Conservation (phyloP, 768 basidiomycete genomes). For the Amanita muscaria region DNA sequence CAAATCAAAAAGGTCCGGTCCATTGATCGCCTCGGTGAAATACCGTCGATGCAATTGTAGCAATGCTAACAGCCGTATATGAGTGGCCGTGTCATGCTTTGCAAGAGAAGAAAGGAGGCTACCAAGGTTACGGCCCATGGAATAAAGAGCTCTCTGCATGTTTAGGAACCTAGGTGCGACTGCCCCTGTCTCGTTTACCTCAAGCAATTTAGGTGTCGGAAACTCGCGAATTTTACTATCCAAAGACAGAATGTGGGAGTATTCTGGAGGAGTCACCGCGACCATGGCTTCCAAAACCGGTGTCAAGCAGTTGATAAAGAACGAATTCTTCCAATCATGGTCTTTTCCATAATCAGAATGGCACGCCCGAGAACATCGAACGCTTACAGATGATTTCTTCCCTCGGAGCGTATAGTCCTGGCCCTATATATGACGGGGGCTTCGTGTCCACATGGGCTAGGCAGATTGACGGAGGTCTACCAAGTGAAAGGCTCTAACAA, state of each 20-base stretch:
- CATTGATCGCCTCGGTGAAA: conserved; percentile 58
- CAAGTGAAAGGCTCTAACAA: conserved; percentile 55
- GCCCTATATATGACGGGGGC: conserved; percentile 40
- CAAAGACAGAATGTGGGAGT: conserved; percentile 41
- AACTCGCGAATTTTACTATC: conserved; percentile 52
- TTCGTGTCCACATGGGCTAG: conserved; percentile 58
- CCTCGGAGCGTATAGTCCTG: conserved; percentile 37
- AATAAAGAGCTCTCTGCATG: conserved; percentile 57
- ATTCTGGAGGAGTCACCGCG: conserved; percentile 41
- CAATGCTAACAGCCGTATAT: conserved; percentile 33
- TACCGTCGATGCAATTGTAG: conserved; percentile 60
- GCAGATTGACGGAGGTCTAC: conserved; percentile 62
- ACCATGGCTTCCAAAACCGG: conserved; percentile 55
- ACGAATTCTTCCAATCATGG: conserved; percentile 64
- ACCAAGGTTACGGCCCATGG: conserved; percentile 60
- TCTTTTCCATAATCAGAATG: conserved; percentile 26
- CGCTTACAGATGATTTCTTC: conserved; percentile 44
- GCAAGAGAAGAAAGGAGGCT: too few relatives aligned
- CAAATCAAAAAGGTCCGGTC: conserved; percentile 44
- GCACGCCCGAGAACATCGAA: conserved; percentile 3
- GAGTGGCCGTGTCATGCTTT: conserved; percentile 11
- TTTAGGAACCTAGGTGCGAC: conserved; percentile 41
- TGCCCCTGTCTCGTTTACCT: conserved; percentile 30
- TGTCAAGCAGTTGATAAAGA: conserved; percentile 53
- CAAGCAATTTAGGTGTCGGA: conserved; percentile 39